Conservation (phyloP, 306 rosid species). For the Alnus rubra region DNA sequence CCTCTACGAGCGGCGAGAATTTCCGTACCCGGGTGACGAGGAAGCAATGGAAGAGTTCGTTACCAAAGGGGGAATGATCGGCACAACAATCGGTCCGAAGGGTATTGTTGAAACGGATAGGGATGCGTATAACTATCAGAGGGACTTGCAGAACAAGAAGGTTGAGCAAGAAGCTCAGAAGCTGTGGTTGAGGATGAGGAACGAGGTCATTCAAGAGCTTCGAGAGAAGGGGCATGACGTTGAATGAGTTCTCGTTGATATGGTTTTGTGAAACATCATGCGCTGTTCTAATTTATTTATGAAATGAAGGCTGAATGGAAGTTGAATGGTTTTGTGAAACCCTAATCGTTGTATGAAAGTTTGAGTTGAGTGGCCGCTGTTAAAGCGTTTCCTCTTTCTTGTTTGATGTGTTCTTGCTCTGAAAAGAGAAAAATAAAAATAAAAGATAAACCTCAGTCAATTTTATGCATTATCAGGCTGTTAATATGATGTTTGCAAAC, state of each 20-base stretch:
- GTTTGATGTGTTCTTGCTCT: background rate
- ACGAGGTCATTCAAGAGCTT: conserved; percentile 78
- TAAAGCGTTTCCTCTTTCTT: no score
- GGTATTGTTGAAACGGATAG: conserved; percentile 59
- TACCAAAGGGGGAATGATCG: conserved; percentile 80
- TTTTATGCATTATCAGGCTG: conserved; percentile 1
- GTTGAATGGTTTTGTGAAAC: background rate
- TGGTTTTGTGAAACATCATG: background rate
- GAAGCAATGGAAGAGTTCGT: conserved; percentile 78
- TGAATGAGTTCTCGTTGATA: conserved; percentile 35
- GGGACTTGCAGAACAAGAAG: conserved; percentile 58
- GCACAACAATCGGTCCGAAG: conserved; percentile 64
- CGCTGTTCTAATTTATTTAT: background rate
- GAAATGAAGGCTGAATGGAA: background rate
- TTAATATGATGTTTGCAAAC: background rate
- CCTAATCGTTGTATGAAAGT: background rate
- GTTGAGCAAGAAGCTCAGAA: conserved; percentile 70
- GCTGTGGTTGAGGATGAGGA: conserved; percentile 83
- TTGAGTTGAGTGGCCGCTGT: background rate
- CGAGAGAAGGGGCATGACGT: conserved; percentile 69
- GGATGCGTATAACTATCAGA: conserved; percentile 57
- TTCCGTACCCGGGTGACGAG: conserved; percentile 83
- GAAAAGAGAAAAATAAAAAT: background rate
- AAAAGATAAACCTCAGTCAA: background rate
- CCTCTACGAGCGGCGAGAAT: conserved; percentile 67